A percentile compares a stretch with the other conserved stretches of the same genome.
Evolutionary conservation across 257 asterid species (phyloP).

Genomic region (Ajuga chamaepitys): DNA sequence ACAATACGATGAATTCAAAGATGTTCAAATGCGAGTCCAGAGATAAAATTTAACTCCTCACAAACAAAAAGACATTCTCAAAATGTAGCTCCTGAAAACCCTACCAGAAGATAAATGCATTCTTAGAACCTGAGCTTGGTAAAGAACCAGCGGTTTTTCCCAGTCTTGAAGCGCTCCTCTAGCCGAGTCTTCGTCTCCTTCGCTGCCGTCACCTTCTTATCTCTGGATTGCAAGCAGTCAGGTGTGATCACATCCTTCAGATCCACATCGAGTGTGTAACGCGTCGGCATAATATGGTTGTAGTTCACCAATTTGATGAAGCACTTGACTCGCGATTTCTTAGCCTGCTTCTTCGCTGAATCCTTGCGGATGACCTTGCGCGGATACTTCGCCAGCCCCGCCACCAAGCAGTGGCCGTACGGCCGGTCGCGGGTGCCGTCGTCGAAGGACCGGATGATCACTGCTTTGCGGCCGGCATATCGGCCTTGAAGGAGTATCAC

Average conservation of each 20-base stretch:
- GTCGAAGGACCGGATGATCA: conserved; percentile 20
- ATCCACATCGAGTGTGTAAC: conserved; percentile 43
- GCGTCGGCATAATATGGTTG: conserved; percentile 41
- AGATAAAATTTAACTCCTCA: neutral
- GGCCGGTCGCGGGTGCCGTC: conserved; percentile 44
- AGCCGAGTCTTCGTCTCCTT: conserved; percentile 32
- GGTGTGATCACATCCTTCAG: conserved; percentile 27
- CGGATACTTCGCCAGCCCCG: conserved; percentile 33
- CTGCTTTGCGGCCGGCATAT: conserved; percentile 31
- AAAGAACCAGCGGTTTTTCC: conserved; percentile 41
- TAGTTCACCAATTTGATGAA: conserved; percentile 34
- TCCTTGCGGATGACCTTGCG: conserved; percentile 40
- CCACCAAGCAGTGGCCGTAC: conserved; percentile 37
- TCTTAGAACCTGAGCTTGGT: conserved; percentile 33
- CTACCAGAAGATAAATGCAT: neutral
- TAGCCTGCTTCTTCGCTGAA: conserved; percentile 41
- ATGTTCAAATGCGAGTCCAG: neutral
- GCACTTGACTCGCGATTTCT: conserved; percentile 35
- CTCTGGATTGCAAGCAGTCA: conserved; percentile 14
- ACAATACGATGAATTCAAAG: no score
- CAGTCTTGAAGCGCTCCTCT: conserved; percentile 40
- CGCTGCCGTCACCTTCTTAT: conserved; percentile 32
- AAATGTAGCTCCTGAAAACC: neutral
- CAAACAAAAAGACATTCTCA: neutral
- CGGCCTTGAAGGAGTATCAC: conserved; percentile 30